phyloP scores from a whole-genome alignment of 768 basidiomycete genomes.

The Daedaleopsis sinensis region DNA sequence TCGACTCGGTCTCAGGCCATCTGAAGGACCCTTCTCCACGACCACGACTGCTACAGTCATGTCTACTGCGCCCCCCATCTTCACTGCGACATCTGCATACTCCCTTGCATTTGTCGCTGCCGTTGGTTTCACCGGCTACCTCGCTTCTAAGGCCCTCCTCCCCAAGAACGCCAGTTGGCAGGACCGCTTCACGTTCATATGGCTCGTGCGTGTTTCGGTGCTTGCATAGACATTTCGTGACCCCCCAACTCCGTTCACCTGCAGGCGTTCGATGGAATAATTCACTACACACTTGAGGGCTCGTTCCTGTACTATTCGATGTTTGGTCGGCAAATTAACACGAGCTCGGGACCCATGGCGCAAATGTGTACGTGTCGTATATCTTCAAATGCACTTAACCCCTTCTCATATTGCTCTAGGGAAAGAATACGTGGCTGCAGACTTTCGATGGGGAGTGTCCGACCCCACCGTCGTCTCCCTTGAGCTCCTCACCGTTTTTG shows the following conservation, averaged over 20 bases:
- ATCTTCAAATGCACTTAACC: background rate
- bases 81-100: slow-evolving; percentile 63
- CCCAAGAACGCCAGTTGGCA: slow-evolving; percentile 66
- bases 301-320: slow-evolving; percentile 78
- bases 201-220: slow-evolving; percentile 56
- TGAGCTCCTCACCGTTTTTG: slow-evolving; percentile 82
- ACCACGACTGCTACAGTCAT: slow-evolving; percentile 8
- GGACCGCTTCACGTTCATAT: slow-evolving; percentile 74
- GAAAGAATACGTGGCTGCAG: slow-evolving; percentile 81
- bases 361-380: slow-evolving; percentile 61
- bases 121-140: slow-evolving; percentile 53
- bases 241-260: too few species aligned
- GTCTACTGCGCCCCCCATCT: slow-evolving; percentile 35
- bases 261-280: slow-evolving; percentile 79
- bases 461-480: slow-evolving; percentile 83
- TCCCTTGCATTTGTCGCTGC: slow-evolving; percentile 62
- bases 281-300: slow-evolving; percentile 80
- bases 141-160: slow-evolving; percentile 56
- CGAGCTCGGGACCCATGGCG: slow-evolving; percentile 68
- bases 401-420: slow-evolving; percentile 42
- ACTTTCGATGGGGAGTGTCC: slow-evolving; percentile 78
- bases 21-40: background rate
- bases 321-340: slow-evolving; percentile 74
- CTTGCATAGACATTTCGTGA: background rate
- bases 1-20: background rate